Conservation (phyloP, 441 rosid genomes). For the Theobroma grandiflorum region DNA sequence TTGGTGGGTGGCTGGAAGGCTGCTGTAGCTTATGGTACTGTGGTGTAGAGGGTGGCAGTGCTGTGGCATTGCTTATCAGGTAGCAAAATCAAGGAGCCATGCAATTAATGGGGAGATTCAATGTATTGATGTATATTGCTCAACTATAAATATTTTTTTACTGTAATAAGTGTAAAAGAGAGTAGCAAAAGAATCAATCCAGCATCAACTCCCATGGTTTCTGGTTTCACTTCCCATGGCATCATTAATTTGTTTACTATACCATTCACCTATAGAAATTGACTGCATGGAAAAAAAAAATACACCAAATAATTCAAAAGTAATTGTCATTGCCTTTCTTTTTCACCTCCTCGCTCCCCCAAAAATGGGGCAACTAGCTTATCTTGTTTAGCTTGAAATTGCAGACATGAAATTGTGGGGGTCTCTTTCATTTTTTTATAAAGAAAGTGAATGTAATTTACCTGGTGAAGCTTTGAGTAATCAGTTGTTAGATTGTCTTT, state of each 20-base stretch:
- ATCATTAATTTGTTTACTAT: background rate
- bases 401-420: slow-evolving; percentile 38
- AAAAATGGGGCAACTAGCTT: slow-evolving; percentile 23
- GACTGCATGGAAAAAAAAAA: background rate
- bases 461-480: background rate
- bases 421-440: slow-evolving; percentile 38
- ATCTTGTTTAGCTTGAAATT: slow-evolving; percentile 36
- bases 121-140: background rate
- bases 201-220: background rate
- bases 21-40: background rate
- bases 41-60: background rate
- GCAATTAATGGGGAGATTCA: background rate
- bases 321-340: slow-evolving; percentile 2
- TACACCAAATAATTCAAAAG: background rate
- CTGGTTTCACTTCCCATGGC: background rate
- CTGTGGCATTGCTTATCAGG: background rate
- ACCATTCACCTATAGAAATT: too few relatives aligned
- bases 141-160: background rate
- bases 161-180: too few relatives aligned
- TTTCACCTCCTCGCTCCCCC: slow-evolving; percentile 16
- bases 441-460: too few relatives aligned
- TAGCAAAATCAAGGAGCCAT: background rate
- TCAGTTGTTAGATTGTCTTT: slow-evolving; percentile 25
- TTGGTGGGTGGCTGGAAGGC: background rate
- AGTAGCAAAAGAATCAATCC: too few relatives aligned